Evolutionary conservation across 2,329 filamentous ascomycete species (phyloP).

Genomic region (Cytospora paraplurivora): DNA sequence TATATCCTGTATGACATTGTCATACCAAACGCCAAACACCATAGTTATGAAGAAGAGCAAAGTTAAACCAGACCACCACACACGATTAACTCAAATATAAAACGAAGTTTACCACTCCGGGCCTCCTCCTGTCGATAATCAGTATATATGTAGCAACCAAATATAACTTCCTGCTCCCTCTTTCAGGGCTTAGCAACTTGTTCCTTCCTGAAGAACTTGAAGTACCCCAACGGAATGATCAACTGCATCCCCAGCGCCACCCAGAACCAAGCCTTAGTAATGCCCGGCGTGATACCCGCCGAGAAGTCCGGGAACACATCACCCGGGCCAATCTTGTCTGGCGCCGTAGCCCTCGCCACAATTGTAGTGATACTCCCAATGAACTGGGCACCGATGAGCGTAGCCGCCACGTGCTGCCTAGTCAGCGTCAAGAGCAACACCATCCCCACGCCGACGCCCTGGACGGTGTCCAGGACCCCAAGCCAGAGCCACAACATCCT

Average conservation of each 20-base stretch:
- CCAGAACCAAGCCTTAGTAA: constrained; percentile 62
- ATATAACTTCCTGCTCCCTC: background rate
- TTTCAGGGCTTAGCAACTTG: constrained; percentile 55
- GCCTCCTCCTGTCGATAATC: background rate
- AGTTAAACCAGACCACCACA: background rate
- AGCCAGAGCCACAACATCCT: constrained; percentile 67
- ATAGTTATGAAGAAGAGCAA: constrained; percentile 7
- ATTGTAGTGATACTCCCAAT: constrained; percentile 65
- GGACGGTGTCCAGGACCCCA: constrained; percentile 64
- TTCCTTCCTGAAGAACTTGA: constrained; percentile 59
- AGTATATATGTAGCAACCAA: background rate
- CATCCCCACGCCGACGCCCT: constrained; percentile 69
- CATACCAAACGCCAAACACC: background rate
- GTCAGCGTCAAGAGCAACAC: constrained; percentile 66
- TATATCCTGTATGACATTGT: background rate
- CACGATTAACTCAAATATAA: too few species aligned
- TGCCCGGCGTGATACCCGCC: constrained; percentile 46
- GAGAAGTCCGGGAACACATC: constrained; percentile 64
- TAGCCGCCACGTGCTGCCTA: constrained; percentile 64
- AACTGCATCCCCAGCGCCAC: constrained; percentile 59
- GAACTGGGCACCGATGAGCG: constrained; percentile 62
- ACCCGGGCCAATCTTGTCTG: constrained; percentile 62
- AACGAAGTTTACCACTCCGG: too few species aligned
- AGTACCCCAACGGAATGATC: constrained; percentile 58
- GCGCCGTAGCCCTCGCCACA: constrained; percentile 59